A percentile compares a stretch with the other conserved stretches of the same genome.
Conservation (phyloP, 371 early-diverging fungal species). For the Zopfochytrium polystomum region DNA sequence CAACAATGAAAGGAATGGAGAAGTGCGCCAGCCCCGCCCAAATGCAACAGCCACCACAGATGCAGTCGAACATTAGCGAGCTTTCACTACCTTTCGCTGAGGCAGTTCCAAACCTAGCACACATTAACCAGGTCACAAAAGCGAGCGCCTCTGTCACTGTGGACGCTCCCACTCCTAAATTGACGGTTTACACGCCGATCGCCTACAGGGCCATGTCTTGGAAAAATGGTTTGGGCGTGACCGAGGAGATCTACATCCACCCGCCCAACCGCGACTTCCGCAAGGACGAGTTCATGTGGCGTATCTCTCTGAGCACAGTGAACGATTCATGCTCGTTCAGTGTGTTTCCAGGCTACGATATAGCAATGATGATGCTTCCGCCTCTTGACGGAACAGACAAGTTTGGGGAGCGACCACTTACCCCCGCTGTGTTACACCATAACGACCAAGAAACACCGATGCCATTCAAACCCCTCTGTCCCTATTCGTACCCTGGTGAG, state of each 20-base stretch:
- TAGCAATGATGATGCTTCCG: constrained; percentile 44
- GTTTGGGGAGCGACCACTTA: constrained; percentile 8
- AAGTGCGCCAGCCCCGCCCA: too few species aligned
- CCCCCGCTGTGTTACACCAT: constrained; percentile 51
- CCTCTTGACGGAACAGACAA: constrained; percentile 15
- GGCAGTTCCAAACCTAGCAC: too few species aligned
- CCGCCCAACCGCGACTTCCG: constrained; percentile 52
- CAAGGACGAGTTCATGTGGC: constrained; percentile 62
- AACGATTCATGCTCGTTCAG: constrained; percentile 60
- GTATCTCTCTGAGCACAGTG: constrained; percentile 54
- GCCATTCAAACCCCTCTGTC: constrained; percentile 56
- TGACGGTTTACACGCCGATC: constrained; percentile 10
- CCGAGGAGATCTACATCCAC: constrained; percentile 59
- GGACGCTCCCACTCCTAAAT: too few species aligned
- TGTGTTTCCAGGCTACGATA: constrained; percentile 63
- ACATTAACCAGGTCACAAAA: too few species aligned
- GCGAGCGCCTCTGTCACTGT: too few species aligned
- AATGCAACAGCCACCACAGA: too few species aligned
- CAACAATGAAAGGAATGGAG: too few species aligned
- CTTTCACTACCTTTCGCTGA: too few species aligned
- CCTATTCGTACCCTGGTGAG: constrained; percentile 60
- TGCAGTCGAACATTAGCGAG: too few species aligned
- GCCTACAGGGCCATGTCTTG: constrained; percentile 41
- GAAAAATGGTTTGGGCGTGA: constrained; percentile 71
- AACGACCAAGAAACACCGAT: constrained; percentile 57